phyloP scores from a whole-genome alignment of 495 filamentous ascomycete species.

The Podospora sp. region DNA sequence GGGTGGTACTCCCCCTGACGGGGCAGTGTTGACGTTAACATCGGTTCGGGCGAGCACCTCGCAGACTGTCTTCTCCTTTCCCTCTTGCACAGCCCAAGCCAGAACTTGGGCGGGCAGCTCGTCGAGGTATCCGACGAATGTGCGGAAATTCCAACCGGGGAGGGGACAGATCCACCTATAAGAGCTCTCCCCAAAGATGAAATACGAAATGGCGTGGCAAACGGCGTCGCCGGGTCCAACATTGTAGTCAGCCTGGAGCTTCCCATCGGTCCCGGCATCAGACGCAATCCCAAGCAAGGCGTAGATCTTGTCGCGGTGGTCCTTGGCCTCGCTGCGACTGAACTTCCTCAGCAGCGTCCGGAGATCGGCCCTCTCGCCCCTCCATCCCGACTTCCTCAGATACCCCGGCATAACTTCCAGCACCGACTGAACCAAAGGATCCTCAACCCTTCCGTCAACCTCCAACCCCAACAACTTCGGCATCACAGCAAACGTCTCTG shows the following conservation, averaged over 20 bases:
- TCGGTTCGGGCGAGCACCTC: not conserved
- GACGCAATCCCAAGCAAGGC: slow-evolving; percentile 35
- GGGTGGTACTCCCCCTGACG: not conserved
- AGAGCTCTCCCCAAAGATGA: not conserved
- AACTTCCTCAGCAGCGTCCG: slow-evolving; percentile 33
- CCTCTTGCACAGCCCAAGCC: not conserved
- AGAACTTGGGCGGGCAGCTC: not conserved
- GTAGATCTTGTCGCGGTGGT: slow-evolving; percentile 34
- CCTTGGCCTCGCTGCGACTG: slow-evolving; percentile 29
- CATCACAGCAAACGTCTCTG: slow-evolving; percentile 27
- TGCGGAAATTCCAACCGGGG: not conserved
- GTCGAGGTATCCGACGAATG: not conserved
- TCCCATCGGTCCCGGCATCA: slow-evolving; percentile 22
- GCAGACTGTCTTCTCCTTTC: not conserved
- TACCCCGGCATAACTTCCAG: slow-evolving; percentile 39
- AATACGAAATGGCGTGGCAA: not conserved
- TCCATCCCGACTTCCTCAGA: slow-evolving; percentile 32
- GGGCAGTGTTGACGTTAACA: not conserved
- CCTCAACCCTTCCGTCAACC: slow-evolving; percentile 3
- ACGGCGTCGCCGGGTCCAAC: not conserved
- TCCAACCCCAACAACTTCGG: slow-evolving; percentile 21
- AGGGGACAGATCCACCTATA: not conserved
- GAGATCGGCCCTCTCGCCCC: slow-evolving; percentile 28
- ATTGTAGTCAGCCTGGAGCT: slow-evolving; percentile 25
- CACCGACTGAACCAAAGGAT: slow-evolving; percentile 30